Evolutionary conservation across 805 yeast species (phyloP).

Genomic region (Hanseniaspora taiwanica): DNA sequence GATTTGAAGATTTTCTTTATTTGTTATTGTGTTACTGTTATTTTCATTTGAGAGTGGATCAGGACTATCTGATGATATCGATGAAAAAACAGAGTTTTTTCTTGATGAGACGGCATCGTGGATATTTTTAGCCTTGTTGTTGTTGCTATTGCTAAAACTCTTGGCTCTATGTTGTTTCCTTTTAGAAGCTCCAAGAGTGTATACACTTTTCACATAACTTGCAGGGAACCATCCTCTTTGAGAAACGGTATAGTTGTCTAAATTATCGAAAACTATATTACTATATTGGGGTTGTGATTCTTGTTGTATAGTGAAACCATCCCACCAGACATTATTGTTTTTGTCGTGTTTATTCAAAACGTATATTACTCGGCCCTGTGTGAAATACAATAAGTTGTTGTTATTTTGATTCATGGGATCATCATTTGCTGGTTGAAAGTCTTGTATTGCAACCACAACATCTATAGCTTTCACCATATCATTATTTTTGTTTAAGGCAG

Average conservation of each 20-base stretch:
- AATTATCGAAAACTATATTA: constrained; percentile 9
- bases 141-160: too few species aligned
- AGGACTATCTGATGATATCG: constrained; percentile 26
- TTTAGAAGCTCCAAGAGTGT: too few species aligned
- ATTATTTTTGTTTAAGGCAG: background rate
- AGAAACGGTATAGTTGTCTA: background rate
- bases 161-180: too few species aligned
- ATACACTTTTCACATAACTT: constrained; percentile 31
- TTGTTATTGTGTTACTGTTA: background rate
- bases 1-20: too few species aligned
- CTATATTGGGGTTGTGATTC: constrained; percentile 26
- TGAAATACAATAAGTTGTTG: constrained; percentile 9
- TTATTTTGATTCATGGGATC: background rate
- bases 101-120: background rate
- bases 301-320: constrained; percentile 39
- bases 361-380: constrained; percentile 55
- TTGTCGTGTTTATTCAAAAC: constrained; percentile 39
- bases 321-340: constrained; percentile 70
- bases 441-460: constrained; percentile 13
- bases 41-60: constrained; percentile 6
- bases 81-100: constrained; percentile 5
- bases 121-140: too few species aligned
- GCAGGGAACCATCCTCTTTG: constrained; percentile 78
- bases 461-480: constrained; percentile 9
- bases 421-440: constrained; percentile 7